Evolutionary conservation across 768 basidiomycete genomes (phyloP).

Genomic region (Termitomyces sp.): DNA sequence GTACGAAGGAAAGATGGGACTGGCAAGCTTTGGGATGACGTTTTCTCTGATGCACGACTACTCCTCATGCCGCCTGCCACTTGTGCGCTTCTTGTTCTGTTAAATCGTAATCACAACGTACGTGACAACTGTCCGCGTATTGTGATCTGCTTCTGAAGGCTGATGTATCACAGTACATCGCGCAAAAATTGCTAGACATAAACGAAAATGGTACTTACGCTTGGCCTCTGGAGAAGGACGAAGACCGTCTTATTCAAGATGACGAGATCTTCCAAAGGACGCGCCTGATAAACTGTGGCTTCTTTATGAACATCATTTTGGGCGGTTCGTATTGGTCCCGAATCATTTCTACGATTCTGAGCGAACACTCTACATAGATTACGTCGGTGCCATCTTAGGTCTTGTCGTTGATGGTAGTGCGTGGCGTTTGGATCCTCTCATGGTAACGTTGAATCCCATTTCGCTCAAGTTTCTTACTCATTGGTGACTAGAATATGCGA

Average conservation of each 20-base stretch:
- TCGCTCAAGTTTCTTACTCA: not conserved
- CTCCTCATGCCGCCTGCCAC: constrained; percentile 71
- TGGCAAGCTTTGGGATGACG: constrained; percentile 65
- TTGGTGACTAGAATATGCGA: constrained; percentile 43
- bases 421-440: constrained; percentile 71
- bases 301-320: constrained; percentile 68
- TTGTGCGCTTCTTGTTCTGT: constrained; percentile 64
- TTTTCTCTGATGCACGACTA: constrained; percentile 65
- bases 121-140: constrained; percentile 19
- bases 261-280: constrained; percentile 76
- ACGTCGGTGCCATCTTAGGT: constrained; percentile 72
- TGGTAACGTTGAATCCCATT: constrained; percentile 33
- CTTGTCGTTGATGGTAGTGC: constrained; percentile 57
- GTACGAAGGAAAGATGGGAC: constrained; percentile 64
- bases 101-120: constrained; percentile 75
- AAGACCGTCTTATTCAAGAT: constrained; percentile 46
- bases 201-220: constrained; percentile 58
- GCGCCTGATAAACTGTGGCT: constrained; percentile 70
- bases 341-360: not conserved
- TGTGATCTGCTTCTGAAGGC: not conserved
- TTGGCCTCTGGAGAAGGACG: constrained; percentile 22
- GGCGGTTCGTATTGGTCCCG: constrained; percentile 31
- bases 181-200: constrained; percentile 61
- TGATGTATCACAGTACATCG: constrained; percentile 53
- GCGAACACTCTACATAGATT: constrained; percentile 38